phyloP scores from a whole-genome alignment of 2,329 filamentous ascomycete genomes.

The Apiospora rasikravindrae region DNA sequence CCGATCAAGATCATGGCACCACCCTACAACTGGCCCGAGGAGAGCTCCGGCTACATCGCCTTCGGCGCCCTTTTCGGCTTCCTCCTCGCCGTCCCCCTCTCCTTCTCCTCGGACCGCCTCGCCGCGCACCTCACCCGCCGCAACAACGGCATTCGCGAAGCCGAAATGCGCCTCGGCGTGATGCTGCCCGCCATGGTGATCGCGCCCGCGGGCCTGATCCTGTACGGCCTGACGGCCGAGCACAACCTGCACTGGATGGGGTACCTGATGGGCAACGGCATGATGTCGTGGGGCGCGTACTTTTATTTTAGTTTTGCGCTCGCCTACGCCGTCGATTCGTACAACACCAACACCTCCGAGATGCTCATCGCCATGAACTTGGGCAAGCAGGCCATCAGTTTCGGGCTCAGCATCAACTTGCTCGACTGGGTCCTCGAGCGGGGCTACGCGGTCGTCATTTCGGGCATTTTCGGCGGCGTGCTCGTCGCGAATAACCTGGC shows the following conservation, averaged over 20 bases:
- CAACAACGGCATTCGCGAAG: conserved; percentile 48
- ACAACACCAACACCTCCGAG: conserved; percentile 63
- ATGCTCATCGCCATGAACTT: conserved; percentile 66
- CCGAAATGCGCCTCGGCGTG: conserved; percentile 47
- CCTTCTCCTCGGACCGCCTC: conserved; percentile 42
- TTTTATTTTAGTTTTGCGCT: conserved; percentile 64
- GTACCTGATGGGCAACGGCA: conserved; percentile 56
- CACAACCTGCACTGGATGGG: conserved; percentile 48
- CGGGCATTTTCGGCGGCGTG: conserved; percentile 54
- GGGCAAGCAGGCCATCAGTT: conserved; percentile 62
- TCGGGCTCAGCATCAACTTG: conserved; percentile 56
- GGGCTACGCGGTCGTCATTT: conserved; percentile 58
- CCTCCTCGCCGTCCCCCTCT: conserved; percentile 44
- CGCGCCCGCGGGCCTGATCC: conserved; percentile 42
- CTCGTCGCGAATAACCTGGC: conserved; percentile 54
- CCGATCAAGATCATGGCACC: conserved; percentile 48
- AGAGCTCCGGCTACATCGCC: conserved; percentile 34
- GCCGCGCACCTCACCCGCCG: conserved; percentile 44
- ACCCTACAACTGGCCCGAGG: conserved; percentile 48
- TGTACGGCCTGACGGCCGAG: conserved; percentile 45
- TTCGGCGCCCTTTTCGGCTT: conserved; percentile 44
- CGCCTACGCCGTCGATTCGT: conserved; percentile 65
- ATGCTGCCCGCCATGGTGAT: conserved; percentile 41
- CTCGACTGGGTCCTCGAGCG: conserved; percentile 54
- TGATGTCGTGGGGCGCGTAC: conserved; percentile 55